Evolutionary conservation across 768 basidiomycete genomes (phyloP), one percentile per base, ranked within the genome.

Genomic region (Trametes cinnabarina): DNA sequence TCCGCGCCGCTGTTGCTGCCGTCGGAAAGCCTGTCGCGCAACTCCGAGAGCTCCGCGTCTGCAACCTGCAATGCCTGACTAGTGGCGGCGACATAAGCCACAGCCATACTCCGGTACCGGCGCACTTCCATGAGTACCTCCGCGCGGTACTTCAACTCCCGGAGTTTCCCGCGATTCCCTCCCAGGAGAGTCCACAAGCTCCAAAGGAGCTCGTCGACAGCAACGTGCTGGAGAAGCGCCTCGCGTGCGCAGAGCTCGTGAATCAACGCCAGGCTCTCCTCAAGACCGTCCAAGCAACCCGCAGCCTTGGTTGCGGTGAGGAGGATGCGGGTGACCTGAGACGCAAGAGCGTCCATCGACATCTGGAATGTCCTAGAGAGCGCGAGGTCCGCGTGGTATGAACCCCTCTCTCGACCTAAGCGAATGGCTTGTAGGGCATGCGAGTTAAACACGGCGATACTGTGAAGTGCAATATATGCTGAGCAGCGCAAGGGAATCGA

Each of bases 41-140:
- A 71, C 42, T 88, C 87, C 65, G 88, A 86, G 76, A 92, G 82
- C 61, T 91, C 88, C 22, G 81, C 84, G 59, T 81, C 82, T 82
- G 90, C 80, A 30, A 74, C 73, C 19, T 80, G 71, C 59, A 92
- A 70, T 3, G 82, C 76, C 47, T 84, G 83, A 62, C 88, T 64
- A 7, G 87, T 80, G 0, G 80, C 80, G 35, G 77, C 78, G 17
- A 92, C 87, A 61, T 87, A 88, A 5, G 74, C 79, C 26, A 78
- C 70, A 1, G 90, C 90, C 56, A 79, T 75, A 61, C 78, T 80
- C 61, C 87, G 76, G 62, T 87, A 90, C 22, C 63, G 67, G 6
- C 76, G 76, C 10, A 91, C 67, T 47, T 81, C 77, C 52, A 74
- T 76, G 57, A 92, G 75, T 42, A 90, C 69, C 1, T 41, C 65